Conservation (phyloP, 495 filamentous ascomycete genomes). For the Aspergillus ostianus region DNA sequence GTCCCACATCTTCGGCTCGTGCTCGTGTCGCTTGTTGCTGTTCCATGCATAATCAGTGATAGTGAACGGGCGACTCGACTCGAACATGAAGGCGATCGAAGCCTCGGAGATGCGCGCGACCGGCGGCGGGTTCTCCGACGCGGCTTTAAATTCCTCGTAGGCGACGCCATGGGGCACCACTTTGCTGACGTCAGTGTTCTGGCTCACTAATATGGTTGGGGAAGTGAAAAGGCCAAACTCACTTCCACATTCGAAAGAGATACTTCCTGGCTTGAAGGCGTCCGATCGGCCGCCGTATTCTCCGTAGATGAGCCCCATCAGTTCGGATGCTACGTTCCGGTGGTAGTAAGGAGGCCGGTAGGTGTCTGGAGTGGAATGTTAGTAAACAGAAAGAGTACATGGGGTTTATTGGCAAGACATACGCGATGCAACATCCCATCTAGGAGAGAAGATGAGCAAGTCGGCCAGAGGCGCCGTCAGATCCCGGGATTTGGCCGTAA, state of each 20-base stretch:
- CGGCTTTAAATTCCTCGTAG: slow-evolving; percentile 64
- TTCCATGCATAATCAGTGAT: slow-evolving; percentile 54
- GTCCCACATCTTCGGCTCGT: slow-evolving; percentile 58
- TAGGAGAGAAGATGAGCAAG: slow-evolving; percentile 49
- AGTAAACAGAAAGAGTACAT: background rate
- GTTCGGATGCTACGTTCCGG: slow-evolving; percentile 48
- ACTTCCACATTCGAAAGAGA: slow-evolving; percentile 57
- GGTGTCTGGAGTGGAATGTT: slow-evolving; percentile 32
- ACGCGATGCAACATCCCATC: slow-evolving; percentile 50
- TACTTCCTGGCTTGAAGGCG: slow-evolving; percentile 57
- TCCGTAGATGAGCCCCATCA: slow-evolving; percentile 55
- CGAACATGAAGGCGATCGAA: slow-evolving; percentile 61
- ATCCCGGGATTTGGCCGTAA: slow-evolving; percentile 47
- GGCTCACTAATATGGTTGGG: background rate
- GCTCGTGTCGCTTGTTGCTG: slow-evolving; percentile 53
- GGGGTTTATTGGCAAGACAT: slow-evolving; percentile 11
- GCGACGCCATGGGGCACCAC: slow-evolving; percentile 58
- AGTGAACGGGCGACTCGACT: slow-evolving; percentile 50
- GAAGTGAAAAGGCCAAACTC: slow-evolving; percentile 11
- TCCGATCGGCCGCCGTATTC: slow-evolving; percentile 53
- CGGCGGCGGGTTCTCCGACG: slow-evolving; percentile 43
- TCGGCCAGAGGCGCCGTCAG: slow-evolving; percentile 45
- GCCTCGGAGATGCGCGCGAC: slow-evolving; percentile 49
- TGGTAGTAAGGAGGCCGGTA: slow-evolving; percentile 52
- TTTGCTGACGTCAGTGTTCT: slow-evolving; percentile 8